Base-by-base conservation (phyloP, 192 early-diverging fungal species). In the Gigaspora rosea region DNA sequence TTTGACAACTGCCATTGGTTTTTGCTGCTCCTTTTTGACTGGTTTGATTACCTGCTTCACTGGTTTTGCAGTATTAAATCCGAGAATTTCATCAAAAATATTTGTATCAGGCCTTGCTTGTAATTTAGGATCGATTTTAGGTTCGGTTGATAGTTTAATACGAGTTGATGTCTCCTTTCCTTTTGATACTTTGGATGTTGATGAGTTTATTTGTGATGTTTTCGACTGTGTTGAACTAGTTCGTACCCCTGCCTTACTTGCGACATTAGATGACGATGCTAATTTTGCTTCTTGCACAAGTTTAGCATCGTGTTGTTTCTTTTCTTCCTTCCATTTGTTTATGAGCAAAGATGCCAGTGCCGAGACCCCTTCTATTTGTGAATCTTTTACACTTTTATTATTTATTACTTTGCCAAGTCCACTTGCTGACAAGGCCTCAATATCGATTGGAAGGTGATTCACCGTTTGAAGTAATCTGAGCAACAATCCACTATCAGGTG, bases 311-410 rank as follows among this genome's bases (percentile, higher is more conserved):
- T 8, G n/a, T 46, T n/a, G 64, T 46, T 46, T 66, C 10, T 66
- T 66, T 18, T 66, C 64, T n/a, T 66, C 64, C 1, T 46, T 41
- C 64, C 64, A 66, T 66, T 66, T 66, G n/a, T 46, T 41, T 47
- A 66, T 33, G 41, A 66, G 64, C 46, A n/a, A n/a, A 47, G 35
- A 33, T 11, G 64, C 64, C 10, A 66, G n/a, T 10, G 33, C 41
- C 0, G 64, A 33, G 4, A 66, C 64, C 5, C 64, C 64, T 10
- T 36, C 16, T 36, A 66, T 47, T 47, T 16, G 33, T 10, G 64
- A 66, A 20, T 66, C 64, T n/a, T 66, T 66, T n/a, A 66, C 64
- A 10, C 41, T 36, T 36, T 8, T 66, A 10, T 66, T 66, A 66
- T 66, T 47, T 13, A 66, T 46, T 0, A 66, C 64, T 41, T 18